Evolutionary conservation across 345 rosid genomes (phyloP).

Genomic region (rapeseed (Brassica napus)): Da-Ae NC_063437.1:11320001-11320500

Average conservation of each 20-base stretch:
- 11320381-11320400: slow-evolving; percentile 56
- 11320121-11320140: neutral
- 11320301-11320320: slow-evolving; percentile 52
- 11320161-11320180: slow-evolving; percentile 34
- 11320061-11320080: slow-evolving; percentile 4
- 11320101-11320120: neutral
- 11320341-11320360: slow-evolving; percentile 53
- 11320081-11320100: neutral
- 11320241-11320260: slow-evolving; percentile 56
- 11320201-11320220: slow-evolving; percentile 51
- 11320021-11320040: slow-evolving; percentile 47
- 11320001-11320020: slow-evolving; percentile 46
- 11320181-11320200: slow-evolving; percentile 51
- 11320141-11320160: neutral
- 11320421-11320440: slow-evolving; percentile 44
- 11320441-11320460: slow-evolving; percentile 54
- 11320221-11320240: slow-evolving; percentile 59
- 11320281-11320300: slow-evolving; percentile 30
- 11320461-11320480: slow-evolving; percentile 67
- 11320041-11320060: neutral
- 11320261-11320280: slow-evolving; percentile 49
- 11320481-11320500: slow-evolving; percentile 65
- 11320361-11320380: slow-evolving; percentile 59
- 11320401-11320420: slow-evolving; percentile 49
- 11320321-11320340: slow-evolving; percentile 51